These are phyloP conservation scores for Epichloe sylvatica DNA, from an alignment of 2,329 filamentous ascomycete species.

Conservation along the genomic window DNA sequence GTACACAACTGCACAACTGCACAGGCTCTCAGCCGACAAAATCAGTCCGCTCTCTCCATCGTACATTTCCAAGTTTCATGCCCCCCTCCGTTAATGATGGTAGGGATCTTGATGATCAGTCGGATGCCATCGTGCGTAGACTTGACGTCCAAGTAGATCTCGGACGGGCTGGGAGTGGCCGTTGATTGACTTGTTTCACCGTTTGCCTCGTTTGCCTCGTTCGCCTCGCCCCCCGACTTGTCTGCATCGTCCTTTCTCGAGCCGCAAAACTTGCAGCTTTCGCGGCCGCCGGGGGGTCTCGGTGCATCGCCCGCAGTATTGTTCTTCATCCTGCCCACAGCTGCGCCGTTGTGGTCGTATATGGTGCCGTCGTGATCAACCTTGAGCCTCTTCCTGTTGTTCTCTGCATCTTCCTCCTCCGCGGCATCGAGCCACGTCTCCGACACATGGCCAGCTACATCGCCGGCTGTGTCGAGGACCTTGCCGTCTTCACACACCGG, in stretches of 20 bases:
- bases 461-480: conserved; percentile 61
- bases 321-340: conserved; percentile 47
- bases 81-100: conserved; percentile 38
- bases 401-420: not conserved
- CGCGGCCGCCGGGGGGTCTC: not conserved
- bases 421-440: conserved; percentile 22
- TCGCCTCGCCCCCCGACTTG: not conserved
- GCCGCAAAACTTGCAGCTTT: not conserved
- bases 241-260: not conserved
- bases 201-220: not conserved
- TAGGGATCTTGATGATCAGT: conserved; percentile 43
- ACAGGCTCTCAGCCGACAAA: no score
- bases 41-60: not conserved
- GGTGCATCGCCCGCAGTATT: not conserved
- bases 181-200: not conserved
- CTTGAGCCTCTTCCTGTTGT: conserved; percentile 35
- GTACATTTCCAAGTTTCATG: conserved; percentile 12
- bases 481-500: conserved; percentile 32
- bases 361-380: conserved; percentile 46
- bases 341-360: conserved; percentile 39
- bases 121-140: conserved; percentile 45
- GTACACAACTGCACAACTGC: no score
- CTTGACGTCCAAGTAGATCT: conserved; percentile 43
- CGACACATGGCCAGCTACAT: conserved; percentile 62
- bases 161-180: conserved; percentile 29